These are phyloP conservation scores for Trypanosoma rangeli DNA, from an alignment of 208 protist genomes.

Conservation along the genomic window DNA sequence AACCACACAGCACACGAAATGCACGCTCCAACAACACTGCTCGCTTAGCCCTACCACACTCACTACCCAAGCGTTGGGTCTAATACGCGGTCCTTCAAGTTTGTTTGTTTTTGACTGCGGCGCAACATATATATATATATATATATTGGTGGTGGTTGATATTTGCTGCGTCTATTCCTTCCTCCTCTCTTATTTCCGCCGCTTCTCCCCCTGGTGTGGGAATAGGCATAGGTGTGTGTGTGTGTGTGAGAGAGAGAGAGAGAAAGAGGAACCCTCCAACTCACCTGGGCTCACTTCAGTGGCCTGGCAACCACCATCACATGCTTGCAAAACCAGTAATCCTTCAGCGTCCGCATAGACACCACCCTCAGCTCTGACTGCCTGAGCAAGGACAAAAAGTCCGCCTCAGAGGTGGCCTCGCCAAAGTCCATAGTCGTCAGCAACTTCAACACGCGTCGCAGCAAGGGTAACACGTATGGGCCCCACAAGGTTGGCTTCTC, in stretches of 20 bases:
- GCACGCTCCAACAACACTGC: too few species aligned
- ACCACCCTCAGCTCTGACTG: constrained; percentile 59
- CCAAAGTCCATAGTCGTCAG: constrained; percentile 86
- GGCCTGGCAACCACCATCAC: constrained; percentile 62
- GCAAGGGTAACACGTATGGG: constrained; percentile 44
- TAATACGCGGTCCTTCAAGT: neutral
- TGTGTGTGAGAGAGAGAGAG: neutral
- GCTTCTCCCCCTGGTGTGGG: neutral
- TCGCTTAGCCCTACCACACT: too few species aligned
- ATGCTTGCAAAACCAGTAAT: constrained; percentile 54
- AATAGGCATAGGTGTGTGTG: neutral
- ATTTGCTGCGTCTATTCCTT: neutral
- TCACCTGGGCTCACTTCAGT: constrained; percentile 19
- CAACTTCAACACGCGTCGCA: constrained; percentile 55
- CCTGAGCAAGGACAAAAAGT: constrained; percentile 53
- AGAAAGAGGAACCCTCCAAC: too few species aligned
- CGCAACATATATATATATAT: neutral
- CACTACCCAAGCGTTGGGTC: too few species aligned
- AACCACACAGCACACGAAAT: too few species aligned
- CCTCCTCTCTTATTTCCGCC: neutral
- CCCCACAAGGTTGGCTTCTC: constrained; percentile 67
- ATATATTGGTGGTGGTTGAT: neutral
- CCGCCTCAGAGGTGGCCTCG: constrained; percentile 77
- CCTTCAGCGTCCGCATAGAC: constrained; percentile 35
- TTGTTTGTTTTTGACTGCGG: neutral